A percentile compares a stretch with the other conserved stretches of the same genome.
Evolutionary conservation across 2,329 filamentous ascomycete species (phyloP).

Genomic region (Trichoderma koningiopsis): DNA sequence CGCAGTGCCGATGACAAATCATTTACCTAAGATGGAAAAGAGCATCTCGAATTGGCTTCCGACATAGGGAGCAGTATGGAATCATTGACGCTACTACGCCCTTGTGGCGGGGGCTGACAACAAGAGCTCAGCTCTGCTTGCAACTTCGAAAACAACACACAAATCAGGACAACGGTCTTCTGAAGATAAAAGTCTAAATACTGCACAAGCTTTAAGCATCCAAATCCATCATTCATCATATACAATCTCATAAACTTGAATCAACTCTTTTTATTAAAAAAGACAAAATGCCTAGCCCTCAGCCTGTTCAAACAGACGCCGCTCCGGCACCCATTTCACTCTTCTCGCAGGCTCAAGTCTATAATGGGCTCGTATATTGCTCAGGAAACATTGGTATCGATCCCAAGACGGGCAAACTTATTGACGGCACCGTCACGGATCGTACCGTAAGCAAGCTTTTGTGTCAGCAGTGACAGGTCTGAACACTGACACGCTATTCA

Average conservation of each 20-base stretch:
- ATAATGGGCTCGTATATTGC: conserved; percentile 69
- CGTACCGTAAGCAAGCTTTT: conserved; percentile 32
- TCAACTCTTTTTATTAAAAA: background rate
- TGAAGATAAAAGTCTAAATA: conserved; percentile 4
- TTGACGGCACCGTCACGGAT: conserved; percentile 56
- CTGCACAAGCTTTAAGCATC: background rate
- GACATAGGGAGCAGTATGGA: background rate
- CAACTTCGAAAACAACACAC: background rate
- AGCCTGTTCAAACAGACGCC: conserved; percentile 9
- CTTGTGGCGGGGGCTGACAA: conserved; percentile 1
- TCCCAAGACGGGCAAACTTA: conserved; percentile 52
- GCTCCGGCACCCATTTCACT: conserved; percentile 49
- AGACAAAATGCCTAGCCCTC: conserved; percentile 16
- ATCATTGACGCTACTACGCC: conserved; percentile 9
- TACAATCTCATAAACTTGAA: background rate
- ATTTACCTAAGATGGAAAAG: background rate
- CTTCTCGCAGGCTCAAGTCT: conserved; percentile 61
- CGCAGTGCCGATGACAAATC: background rate
- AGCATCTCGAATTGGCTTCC: background rate
- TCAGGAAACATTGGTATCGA: conserved; percentile 64
- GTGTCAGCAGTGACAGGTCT: no score
- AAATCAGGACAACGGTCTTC: background rate
- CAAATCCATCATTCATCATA: background rate
- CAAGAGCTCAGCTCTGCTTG: background rate
- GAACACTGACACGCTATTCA: background rate